These are phyloP conservation scores for Mycothermus thermophilus DNA, from an alignment of 495 filamentous ascomycete genomes.

Conservation along the genomic window DNA sequence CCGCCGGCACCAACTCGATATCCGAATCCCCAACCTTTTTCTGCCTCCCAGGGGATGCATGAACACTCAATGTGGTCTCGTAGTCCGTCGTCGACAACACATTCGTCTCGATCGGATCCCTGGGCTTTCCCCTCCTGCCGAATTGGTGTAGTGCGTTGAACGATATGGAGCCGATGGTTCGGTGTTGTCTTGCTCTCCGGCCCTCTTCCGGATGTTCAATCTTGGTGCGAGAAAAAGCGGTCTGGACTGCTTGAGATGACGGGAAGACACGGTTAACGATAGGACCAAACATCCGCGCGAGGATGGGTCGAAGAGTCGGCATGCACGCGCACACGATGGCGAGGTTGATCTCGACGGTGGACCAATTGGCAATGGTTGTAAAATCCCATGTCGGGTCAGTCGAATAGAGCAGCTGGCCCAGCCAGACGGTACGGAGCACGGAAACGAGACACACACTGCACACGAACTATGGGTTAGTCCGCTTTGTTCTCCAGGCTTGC, in stretches of 20 bases:
- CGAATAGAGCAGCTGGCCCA: slow-evolving; percentile 25
- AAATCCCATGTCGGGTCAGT: slow-evolving; percentile 22
- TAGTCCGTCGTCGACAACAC: too few relatives aligned
- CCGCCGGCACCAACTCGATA: too few relatives aligned
- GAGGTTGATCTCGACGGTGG: slow-evolving; percentile 32
- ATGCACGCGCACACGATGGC: slow-evolving; percentile 35
- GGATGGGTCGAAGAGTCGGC: slow-evolving; percentile 8
- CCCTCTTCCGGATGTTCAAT: neutral
- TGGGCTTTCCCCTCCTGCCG: too few relatives aligned
- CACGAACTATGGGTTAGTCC: too few relatives aligned
- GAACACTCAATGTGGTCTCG: too few relatives aligned
- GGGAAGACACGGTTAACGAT: neutral
- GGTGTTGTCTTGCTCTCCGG: neutral
- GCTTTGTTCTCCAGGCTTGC: too few relatives aligned
- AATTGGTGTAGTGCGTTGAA: neutral
- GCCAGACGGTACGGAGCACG: slow-evolving; percentile 19
- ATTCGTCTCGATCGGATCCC: too few relatives aligned
- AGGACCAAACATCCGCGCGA: neutral
- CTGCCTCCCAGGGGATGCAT: too few relatives aligned
- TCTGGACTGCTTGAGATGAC: too few relatives aligned
- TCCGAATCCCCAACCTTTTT: neutral
- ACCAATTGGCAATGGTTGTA: slow-evolving; percentile 33
- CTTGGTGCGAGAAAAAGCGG: neutral
- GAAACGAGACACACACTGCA: slow-evolving; percentile 11
- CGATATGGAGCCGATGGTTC: slow-evolving; percentile 1